Evolutionary conservation across 1,284 basidiomycete genomes (phyloP).

Genomic region (Garcileccinum viscosum): DNA sequence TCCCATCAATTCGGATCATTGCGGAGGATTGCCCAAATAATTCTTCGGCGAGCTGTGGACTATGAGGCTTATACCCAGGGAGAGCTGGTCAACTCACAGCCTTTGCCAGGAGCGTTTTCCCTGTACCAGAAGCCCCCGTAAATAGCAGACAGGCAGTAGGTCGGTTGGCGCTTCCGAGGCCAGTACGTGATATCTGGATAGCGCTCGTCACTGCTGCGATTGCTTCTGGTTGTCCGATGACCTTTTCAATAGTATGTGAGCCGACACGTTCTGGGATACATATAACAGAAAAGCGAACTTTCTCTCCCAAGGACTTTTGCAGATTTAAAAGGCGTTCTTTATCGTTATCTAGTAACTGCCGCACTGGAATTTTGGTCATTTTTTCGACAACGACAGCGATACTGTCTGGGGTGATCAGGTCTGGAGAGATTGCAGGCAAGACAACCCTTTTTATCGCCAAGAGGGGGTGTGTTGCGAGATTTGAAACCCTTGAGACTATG

Average conservation of each 20-base stretch:
- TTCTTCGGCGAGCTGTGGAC: conserved; percentile 17
- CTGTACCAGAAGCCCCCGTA: conserved; percentile 16
- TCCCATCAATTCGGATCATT: conserved; percentile 19
- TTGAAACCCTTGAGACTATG: not conserved
- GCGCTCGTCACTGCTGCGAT: conserved; percentile 13
- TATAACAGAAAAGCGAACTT: not conserved
- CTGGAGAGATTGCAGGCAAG: not conserved
- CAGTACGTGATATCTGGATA: conserved; percentile 18
- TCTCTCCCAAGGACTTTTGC: not conserved
- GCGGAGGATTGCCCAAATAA: conserved; percentile 16
- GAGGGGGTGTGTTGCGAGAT: not conserved
- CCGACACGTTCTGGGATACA: not conserved
- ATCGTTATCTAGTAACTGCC: conserved; percentile 13
- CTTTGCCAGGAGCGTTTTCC: conserved; percentile 17
- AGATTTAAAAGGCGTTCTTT: conserved; percentile 9
- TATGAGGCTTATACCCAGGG: not conserved
- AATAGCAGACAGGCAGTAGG: conserved; percentile 15
- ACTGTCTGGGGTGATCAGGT: conserved; percentile 12
- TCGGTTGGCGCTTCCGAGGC: conserved; percentile 16
- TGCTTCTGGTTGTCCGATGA: conserved; percentile 16
- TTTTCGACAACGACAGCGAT: conserved; percentile 15
- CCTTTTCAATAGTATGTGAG: conserved; percentile 3
- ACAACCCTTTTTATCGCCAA: not conserved
- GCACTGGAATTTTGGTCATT: conserved; percentile 15
- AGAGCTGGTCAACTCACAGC: conserved; percentile 4